A percentile compares a stretch with the other conserved stretches of the same genome.
These are phyloP conservation scores for Hanseniaspora mollemarum DNA, from an alignment of 805 yeast genomes.

Conservation along the genomic window DNA sequence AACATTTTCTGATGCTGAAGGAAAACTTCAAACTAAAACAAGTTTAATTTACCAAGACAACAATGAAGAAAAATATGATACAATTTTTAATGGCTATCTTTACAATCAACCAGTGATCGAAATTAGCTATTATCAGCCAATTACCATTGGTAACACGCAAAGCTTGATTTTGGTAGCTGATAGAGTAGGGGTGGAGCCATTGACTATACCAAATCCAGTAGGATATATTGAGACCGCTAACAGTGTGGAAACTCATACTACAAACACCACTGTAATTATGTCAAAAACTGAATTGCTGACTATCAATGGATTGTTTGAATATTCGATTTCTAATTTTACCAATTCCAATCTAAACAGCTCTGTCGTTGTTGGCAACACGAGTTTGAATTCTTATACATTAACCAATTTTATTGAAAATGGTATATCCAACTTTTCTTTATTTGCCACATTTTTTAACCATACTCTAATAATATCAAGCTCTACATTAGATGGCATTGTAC, in stretches of 20 bases:
- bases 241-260: not conserved
- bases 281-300: conserved; percentile 31
- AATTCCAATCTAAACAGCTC: conserved; percentile 25
- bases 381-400: conserved; percentile 35
- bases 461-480: conserved; percentile 41
- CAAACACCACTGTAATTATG: conserved; percentile 20
- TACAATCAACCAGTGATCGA: conserved; percentile 39
- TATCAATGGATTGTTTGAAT: conserved; percentile 76
- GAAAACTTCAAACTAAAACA: conserved; percentile 22
- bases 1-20: conserved; percentile 29
- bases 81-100: conserved; percentile 58
- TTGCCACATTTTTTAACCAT: conserved; percentile 27
- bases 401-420: conserved; percentile 24
- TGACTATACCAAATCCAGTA: conserved; percentile 14
- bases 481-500: conserved; percentile 32
- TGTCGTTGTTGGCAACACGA: conserved; percentile 37
- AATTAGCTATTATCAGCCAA: conserved; percentile 29
- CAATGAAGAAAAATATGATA: conserved; percentile 66
- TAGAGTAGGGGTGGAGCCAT: conserved; percentile 26
- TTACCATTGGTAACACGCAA: conserved; percentile 27
- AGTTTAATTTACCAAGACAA: conserved; percentile 65
- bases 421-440: conserved; percentile 32
- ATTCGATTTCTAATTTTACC: conserved; percentile 57
- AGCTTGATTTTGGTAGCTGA: conserved; percentile 59
- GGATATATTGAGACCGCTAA: not conserved